Base-by-base conservation (phyloP, 164 flowering plant genomes). In the Aristolochia contorta region DNA sequence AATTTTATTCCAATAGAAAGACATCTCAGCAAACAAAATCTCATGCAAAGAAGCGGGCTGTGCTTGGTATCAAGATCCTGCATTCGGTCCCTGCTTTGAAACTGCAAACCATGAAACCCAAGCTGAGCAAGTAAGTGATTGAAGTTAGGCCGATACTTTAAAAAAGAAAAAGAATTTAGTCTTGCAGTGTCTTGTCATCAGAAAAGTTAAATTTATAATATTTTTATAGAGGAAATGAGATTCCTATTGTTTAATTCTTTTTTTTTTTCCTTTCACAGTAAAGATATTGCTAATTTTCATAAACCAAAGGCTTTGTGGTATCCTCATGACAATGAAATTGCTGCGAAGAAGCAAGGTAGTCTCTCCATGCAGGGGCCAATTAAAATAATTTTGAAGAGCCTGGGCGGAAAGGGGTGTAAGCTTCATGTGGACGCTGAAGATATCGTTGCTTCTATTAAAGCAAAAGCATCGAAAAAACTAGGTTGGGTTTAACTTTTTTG, bases 371-470 rank as follows among this genome's bases (percentile, higher is more conserved):
- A 74, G 45, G 96, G 97, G 50, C 83, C 90, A 7, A 84, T 87
- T 89, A 93, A 90, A 73, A 75, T 93, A 65, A 79, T 93, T 60
- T 47, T 93, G 77, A 93, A 90, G 74, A 87, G 94, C 74, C 72
- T 93, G 85, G 99, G 99, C 20, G 96, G 99, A 14, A 90, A 88
- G 73, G 99, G 97, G 54, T 82, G 80, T 75, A 93, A 88, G 67
- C 84, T 88, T 61, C 82, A 86, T 69, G 97, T 93, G 59, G 87
- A 80, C 71, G 82, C 85, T 19, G 87, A 85, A 59, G 99, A 93
- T 71, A 81, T 84, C 1, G 57, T 90, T 25, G 72, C 82, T 52
- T 83, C 89, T 60, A 73, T 90, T 53, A 93, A 82, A 74, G 78
- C 75, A 57, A 93, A 88, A 73, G 95, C 96, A 65, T 86, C 97